Conservation (phyloP, 371 early-diverging fungal species). For the Apophysomyces sp. region DNA sequence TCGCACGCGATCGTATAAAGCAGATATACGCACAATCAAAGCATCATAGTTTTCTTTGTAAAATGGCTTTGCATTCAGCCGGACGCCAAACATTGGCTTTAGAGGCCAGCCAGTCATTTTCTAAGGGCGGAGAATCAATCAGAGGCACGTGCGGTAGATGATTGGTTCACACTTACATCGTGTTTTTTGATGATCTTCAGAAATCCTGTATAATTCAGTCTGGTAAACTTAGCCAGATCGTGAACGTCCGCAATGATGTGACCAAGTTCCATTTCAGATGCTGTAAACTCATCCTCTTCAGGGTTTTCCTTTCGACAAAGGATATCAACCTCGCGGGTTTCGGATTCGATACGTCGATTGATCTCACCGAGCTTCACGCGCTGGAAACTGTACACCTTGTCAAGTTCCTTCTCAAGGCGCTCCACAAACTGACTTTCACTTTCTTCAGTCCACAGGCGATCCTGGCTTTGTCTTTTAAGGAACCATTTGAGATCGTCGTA, state of each 20-base stretch:
- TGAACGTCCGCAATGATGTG: slow-evolving; percentile 89
- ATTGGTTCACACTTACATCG: slow-evolving; percentile 68
- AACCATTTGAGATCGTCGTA: slow-evolving; percentile 85
- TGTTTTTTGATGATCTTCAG: slow-evolving; percentile 98
- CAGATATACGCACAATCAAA: slow-evolving; percentile 86
- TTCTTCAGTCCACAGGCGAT: slow-evolving; percentile 59
- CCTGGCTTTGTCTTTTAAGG: slow-evolving; percentile 60
- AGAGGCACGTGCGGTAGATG: slow-evolving; percentile 20
- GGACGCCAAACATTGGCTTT: slow-evolving; percentile 86
- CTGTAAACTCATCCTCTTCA: slow-evolving; percentile 61
- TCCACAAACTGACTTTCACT: slow-evolving; percentile 89
- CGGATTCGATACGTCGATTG: slow-evolving; percentile 76
- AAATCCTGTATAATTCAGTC: slow-evolving; percentile 97
- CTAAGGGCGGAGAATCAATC: slow-evolving; percentile 20
- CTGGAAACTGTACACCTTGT: slow-evolving; percentile 91
- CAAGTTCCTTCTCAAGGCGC: slow-evolving; percentile 85
- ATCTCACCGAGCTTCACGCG: slow-evolving; percentile 90
- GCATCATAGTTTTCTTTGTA: slow-evolving; percentile 91
- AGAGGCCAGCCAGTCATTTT: slow-evolving; percentile 89
- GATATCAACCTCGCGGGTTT: slow-evolving; percentile 55
- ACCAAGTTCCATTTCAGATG: slow-evolving; percentile 81
- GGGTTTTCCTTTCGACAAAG: slow-evolving; percentile 68
- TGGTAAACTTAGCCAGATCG: slow-evolving; percentile 92
- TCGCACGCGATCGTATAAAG: slow-evolving; percentile 88
- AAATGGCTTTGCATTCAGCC: slow-evolving; percentile 86